Evolutionary conservation across 352 stramenopile genomes (phyloP).

Genomic region (Phytophthora hybrid): DNA sequence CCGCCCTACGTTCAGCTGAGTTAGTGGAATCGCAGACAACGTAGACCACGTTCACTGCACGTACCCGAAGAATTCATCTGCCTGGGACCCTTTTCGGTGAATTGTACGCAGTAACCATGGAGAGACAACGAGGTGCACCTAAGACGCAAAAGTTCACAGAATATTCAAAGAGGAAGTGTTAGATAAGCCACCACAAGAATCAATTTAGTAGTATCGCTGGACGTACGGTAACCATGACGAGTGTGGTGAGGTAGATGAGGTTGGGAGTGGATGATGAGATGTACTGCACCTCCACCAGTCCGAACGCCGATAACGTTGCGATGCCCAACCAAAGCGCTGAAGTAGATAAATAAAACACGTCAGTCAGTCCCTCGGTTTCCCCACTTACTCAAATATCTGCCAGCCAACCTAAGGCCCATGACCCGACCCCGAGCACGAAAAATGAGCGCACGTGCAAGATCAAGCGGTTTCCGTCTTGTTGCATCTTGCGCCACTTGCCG

Average conservation of each 20-base stretch:
- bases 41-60: neutral
- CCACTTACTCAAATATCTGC: neutral
- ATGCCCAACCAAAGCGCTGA: constrained; percentile 73
- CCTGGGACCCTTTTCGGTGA: constrained; percentile 71
- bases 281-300: constrained; percentile 65
- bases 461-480: constrained; percentile 68
- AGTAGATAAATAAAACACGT: neutral
- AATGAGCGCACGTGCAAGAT: constrained; percentile 79
- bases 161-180: neutral
- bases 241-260: constrained; percentile 71
- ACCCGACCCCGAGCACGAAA: constrained; percentile 58
- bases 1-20: constrained; percentile 27
- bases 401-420: constrained; percentile 53
- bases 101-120: constrained; percentile 75
- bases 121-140: constrained; percentile 69
- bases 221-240: constrained; percentile 66
- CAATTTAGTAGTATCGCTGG: too few species aligned
- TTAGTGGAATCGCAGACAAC: neutral
- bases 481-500: constrained; percentile 60
- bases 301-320: constrained; percentile 64
- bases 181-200: neutral
- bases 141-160: neutral
- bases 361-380: neutral
- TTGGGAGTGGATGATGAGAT: constrained; percentile 61
- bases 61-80: constrained; percentile 73